phyloP scores from a whole-genome alignment of 129 eudicot species.

The Centaurea solstitialis region DNA sequence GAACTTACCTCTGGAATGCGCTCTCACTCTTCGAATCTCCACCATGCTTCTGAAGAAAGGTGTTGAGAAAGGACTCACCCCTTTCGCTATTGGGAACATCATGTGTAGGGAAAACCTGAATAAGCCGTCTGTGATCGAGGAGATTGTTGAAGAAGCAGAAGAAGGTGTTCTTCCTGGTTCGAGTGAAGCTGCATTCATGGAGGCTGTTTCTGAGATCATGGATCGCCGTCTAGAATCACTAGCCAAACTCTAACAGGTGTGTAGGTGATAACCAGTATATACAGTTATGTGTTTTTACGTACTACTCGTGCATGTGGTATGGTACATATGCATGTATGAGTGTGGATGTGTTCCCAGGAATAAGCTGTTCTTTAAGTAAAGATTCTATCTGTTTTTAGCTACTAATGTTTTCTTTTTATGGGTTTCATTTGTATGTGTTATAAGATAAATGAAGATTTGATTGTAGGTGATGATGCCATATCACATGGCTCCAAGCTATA shows the following conservation, averaged over 20 bases:
- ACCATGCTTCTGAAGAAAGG: slow-evolving; percentile 81
- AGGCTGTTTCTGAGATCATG: slow-evolving; percentile 55
- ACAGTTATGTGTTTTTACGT: not conserved
- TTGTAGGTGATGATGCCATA: not conserved
- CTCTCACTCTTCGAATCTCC: slow-evolving; percentile 59
- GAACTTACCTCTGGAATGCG: slow-evolving; percentile 55
- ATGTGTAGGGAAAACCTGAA: slow-evolving; percentile 67
- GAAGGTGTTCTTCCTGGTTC: slow-evolving; percentile 52
- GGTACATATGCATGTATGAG: slow-evolving; percentile 17
- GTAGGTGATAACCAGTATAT: not conserved
- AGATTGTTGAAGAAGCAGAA: slow-evolving; percentile 60
- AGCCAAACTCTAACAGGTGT: slow-evolving; percentile 2
- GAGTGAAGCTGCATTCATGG: slow-evolving; percentile 59
- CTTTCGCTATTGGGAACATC: slow-evolving; percentile 60
- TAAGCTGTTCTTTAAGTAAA: not conserved
- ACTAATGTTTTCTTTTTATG: not conserved
- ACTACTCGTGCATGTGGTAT: slow-evolving; percentile 13
- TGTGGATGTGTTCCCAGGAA: not conserved
- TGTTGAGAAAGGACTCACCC: slow-evolving; percentile 65
- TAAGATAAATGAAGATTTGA: not conserved
- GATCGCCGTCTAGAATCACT: slow-evolving; percentile 54
- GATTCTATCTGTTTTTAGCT: not conserved
- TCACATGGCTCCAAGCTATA: not conserved
- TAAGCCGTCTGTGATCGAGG: slow-evolving; percentile 56
- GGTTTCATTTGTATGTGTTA: not conserved